Evolutionary conservation across 2,329 filamentous ascomycete species (phyloP), one percentile per base, ranked within the genome.

Genomic region (Niveomyces coronatus): DNA sequence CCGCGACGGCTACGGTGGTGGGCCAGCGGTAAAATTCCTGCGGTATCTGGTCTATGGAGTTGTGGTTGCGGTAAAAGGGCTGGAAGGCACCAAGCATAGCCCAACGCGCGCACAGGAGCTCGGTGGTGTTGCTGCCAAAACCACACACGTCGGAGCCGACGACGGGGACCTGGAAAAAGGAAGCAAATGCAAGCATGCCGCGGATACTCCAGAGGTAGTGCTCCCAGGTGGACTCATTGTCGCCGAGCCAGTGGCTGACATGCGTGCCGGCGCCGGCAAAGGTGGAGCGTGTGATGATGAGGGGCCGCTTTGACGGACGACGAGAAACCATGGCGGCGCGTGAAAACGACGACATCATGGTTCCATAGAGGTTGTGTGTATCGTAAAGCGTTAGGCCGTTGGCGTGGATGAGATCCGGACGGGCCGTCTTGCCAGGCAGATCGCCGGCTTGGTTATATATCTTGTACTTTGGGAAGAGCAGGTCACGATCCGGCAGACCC

Each of bases 121-220:
- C 71, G 15, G 64, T 75, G 0, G 75, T 72, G 46, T 82, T 71
- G 11, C 64, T 69, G 9, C 66, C 79, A 50, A 82, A 93, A 0
- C 85, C 86, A 49, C 86, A 93, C 0, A 87, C 79, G 43, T 93
- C 85, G 3, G 74, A 68, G 10, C 80, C 80, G 1, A 74, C 74
- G 68, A 84, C 77, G 9, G 79, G 78, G 1, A 84, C 55, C 47
- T 83, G 79, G 57, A 78, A 84, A 41, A 84, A 65, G 5, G 76
- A 65, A 0, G 73, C 66, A 36, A 82, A 82, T 3, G 69, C 65
- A 20, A 82, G 55, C 57, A 79, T 71, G 49, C 69, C 65, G 2
- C 68, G 57, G 43, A 82, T 79, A 1, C 68, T 71, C 18, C 67
- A 57, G 1, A 68, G 68, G 55, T 80, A 81, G 39, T 76, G 63